Evolutionary conservation across 306 rosid species (phyloP).

Genomic region (Dryas alaskensis): DNA sequence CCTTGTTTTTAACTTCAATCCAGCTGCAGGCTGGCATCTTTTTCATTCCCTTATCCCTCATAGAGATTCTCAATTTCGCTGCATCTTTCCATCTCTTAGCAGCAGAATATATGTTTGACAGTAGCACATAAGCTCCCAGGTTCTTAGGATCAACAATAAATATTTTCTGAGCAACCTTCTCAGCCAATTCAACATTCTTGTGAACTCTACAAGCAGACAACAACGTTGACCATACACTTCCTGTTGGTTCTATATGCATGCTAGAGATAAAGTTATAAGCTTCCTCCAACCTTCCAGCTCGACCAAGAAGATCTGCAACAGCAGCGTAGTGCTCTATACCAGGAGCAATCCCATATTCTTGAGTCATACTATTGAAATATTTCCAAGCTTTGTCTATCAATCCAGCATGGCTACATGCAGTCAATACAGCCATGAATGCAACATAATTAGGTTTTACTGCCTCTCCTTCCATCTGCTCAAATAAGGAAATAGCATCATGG

Average conservation of each 20-base stretch:
- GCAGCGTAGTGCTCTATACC: constrained; percentile 86
- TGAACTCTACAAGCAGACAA: constrained; percentile 87
- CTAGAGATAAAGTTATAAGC: constrained; percentile 61
- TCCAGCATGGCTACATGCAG: constrained; percentile 88
- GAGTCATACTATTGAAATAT: constrained; percentile 58
- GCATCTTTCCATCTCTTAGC: constrained; percentile 82
- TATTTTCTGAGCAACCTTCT: constrained; percentile 61
- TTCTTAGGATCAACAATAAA: constrained; percentile 60
- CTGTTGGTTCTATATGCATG: constrained; percentile 60
- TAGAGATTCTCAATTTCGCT: constrained; percentile 52
- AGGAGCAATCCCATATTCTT: constrained; percentile 54
- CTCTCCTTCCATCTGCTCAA: constrained; percentile 62
- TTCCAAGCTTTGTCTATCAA: constrained; percentile 74
- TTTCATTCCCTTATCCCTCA: constrained; percentile 64
- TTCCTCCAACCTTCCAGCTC: constrained; percentile 81
- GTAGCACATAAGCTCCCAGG: constrained; percentile 60
- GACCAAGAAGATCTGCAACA: constrained; percentile 81
- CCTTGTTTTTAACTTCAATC: constrained; percentile 71
- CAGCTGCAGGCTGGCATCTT: constrained; percentile 91
- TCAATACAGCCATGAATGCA: constrained; percentile 71
- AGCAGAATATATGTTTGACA: constrained; percentile 73
- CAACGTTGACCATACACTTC: constrained; percentile 79
- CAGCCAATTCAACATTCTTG: constrained; percentile 74
- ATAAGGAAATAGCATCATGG: constrained; percentile 65
- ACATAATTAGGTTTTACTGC: constrained; percentile 63